Evolutionary conservation across 2,329 filamentous ascomycete species (phyloP).

Genomic region (Phaeophleospora eucalypticola): DNA sequence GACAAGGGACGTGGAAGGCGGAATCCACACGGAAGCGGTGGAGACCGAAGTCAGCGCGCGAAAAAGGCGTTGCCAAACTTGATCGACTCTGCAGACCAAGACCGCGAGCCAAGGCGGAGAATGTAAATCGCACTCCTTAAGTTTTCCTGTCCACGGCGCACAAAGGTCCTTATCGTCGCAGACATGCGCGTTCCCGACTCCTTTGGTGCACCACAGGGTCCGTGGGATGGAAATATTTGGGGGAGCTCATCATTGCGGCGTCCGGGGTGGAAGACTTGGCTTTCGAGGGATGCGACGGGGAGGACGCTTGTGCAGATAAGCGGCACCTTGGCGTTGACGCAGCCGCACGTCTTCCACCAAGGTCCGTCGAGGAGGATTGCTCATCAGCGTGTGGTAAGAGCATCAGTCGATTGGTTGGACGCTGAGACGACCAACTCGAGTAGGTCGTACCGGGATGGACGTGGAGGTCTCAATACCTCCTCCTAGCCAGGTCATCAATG

Average conservation of each 20-base stretch:
- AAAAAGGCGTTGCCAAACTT: constrained; percentile 5
- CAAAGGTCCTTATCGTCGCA: background rate
- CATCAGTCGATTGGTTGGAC: background rate
- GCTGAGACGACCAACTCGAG: too few species aligned
- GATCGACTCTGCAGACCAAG: constrained; percentile 5
- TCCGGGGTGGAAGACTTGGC: background rate
- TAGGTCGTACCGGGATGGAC: too few species aligned
- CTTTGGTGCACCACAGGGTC: background rate
- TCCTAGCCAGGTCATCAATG: too few species aligned
- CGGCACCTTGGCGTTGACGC: background rate
- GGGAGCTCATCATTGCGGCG: background rate
- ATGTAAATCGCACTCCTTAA: constrained; percentile 11
- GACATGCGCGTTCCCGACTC: constrained; percentile 5
- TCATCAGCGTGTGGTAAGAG: background rate
- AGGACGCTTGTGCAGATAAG: too few species aligned
- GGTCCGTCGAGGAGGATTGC: too few species aligned
- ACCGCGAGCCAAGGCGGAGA: constrained; percentile 14
- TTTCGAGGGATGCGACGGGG: background rate
- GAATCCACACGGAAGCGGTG: background rate
- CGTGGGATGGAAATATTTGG: background rate
- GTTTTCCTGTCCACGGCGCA: background rate
- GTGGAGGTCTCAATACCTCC: too few species aligned
- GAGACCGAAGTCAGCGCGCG: constrained; percentile 1
- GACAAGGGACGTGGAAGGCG: background rate
- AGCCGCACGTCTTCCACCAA: too few species aligned